Evolutionary conservation across 2,329 filamentous ascomycete species (phyloP), one percentile per base, ranked within the genome.

Genomic region (Paecilomyces formosus): DNA sequence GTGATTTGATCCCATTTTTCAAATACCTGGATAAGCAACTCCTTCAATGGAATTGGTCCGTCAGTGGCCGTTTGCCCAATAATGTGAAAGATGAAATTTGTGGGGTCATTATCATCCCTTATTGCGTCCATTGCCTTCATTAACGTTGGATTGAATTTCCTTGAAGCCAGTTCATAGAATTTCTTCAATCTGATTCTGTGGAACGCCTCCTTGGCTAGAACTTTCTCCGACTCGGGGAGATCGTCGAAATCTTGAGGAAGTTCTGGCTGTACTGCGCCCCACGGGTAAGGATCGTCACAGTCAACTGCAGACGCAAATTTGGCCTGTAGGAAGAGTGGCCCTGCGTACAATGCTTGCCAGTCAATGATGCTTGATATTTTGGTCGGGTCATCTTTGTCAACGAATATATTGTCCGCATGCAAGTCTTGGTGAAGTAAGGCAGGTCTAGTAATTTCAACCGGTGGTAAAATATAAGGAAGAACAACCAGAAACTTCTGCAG

Each of bases 31-130:
- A 68, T 64, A 1, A 69, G 58, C 18, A 67, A 60, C 52, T 69
- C 65, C 45, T 58, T 55, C 33, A 66, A 33, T 1, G 65, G 63
- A 5, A 65, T 39, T 35, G 55, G 66, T 1, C 66, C 62, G 26
- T 64, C 63, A 3, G 50, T 11, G 30, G 61, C 60, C 5, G 64
- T 58, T 24, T 60, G 63, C 12, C 61, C 60, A 18, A 65, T 33
- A 26, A 66, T 57, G 28, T 62, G 57, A 31, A 68, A 67, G 45
- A 68, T 64, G 49, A 63, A 68, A 26, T 60, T 58, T 2, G 59
- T 63, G 6, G 65, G 65, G 28, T 84, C 3, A 69, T 74, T 15
- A 76, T 79, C 5, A 77, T 80, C 11, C 77, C 76, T 0, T 65
- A 68, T n/a, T 28, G 59, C 15, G 75, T 77, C 7, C 69, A 75